phyloP scores from a whole-genome alignment of 768 basidiomycete genomes.

The Calvatia gigantea region DNA sequence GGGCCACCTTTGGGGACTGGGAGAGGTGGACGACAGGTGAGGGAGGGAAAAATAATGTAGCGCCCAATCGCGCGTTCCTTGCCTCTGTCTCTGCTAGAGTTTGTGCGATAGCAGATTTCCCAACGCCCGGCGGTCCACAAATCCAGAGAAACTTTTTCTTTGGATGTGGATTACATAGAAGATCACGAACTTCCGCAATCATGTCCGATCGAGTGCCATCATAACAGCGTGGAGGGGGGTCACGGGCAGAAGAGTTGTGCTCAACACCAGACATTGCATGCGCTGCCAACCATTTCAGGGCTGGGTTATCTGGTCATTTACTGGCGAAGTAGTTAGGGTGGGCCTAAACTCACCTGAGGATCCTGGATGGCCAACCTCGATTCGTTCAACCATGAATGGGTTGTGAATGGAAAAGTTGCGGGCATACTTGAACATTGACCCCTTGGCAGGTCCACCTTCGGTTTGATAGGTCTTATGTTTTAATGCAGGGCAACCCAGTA shows the following conservation, averaged over 20 bases:
- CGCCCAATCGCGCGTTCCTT: background rate
- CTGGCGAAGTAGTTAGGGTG: too few species aligned
- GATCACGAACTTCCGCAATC: background rate
- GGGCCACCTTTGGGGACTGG: too few species aligned
- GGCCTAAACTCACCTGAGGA: too few species aligned
- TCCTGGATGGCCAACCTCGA: background rate
- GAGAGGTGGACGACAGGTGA: background rate
- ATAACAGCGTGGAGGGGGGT: background rate
- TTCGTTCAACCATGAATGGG: background rate
- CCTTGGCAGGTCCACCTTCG: too few species aligned
- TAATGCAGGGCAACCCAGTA: too few species aligned
- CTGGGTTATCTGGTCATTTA: too few species aligned
- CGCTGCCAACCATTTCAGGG: background rate
- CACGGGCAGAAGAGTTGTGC: background rate
- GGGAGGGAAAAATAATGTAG: background rate
- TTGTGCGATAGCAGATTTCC: slow-evolving; percentile 1
- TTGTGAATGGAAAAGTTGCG: background rate
- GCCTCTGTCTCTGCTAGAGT: background rate
- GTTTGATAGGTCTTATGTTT: too few species aligned
- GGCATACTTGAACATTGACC: background rate
- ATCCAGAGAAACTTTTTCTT: background rate
- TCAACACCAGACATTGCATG: background rate
- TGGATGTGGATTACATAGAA: background rate
- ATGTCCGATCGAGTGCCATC: background rate
- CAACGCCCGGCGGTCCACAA: background rate